Evolutionary conservation across 495 filamentous ascomycete genomes (phyloP).

Genomic region (Penicillium atrosanguineum): DNA sequence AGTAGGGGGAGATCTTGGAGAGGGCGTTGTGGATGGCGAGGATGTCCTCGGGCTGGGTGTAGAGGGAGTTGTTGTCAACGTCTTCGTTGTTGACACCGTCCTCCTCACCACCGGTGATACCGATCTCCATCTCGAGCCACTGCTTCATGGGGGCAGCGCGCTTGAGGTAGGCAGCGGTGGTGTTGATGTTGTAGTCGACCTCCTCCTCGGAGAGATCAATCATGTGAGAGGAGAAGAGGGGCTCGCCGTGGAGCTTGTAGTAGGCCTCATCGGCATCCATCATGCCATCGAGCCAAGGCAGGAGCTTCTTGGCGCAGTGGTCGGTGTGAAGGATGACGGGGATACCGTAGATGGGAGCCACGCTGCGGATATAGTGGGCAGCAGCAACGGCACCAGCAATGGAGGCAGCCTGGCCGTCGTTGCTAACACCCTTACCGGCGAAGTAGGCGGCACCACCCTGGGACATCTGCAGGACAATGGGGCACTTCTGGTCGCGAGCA

Average conservation of each 20-base stretch:
- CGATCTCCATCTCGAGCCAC: slow-evolving; percentile 99
- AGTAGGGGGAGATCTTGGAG: slow-evolving; percentile 80
- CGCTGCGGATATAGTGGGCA: slow-evolving; percentile 87
- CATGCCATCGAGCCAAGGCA: slow-evolving; percentile 97
- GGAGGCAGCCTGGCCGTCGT: slow-evolving; percentile 81
- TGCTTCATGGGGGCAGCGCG: slow-evolving; percentile 92
- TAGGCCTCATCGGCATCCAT: slow-evolving; percentile 85
- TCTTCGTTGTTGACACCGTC: slow-evolving; percentile 72
- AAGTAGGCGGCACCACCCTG: slow-evolving; percentile 96
- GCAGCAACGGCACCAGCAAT: slow-evolving; percentile 84
- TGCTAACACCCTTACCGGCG: slow-evolving; percentile 84
- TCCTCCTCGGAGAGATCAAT: slow-evolving; percentile 92
- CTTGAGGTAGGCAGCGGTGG: slow-evolving; percentile 87
- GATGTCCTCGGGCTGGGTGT: slow-evolving; percentile 97
- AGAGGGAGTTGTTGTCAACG: slow-evolving; percentile 92
- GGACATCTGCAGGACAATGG: slow-evolving; percentile 87
- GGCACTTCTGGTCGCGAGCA: slow-evolving; percentile 81
- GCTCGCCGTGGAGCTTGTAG: slow-evolving; percentile 88
- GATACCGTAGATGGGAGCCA: slow-evolving; percentile 85
- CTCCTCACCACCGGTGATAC: slow-evolving; percentile 93
- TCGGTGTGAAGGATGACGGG: slow-evolving; percentile 92
- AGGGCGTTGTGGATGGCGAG: slow-evolving; percentile 82
- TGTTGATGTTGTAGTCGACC: slow-evolving; percentile 85
- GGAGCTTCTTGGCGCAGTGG: slow-evolving; percentile 91
- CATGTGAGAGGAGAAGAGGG: slow-evolving; percentile 96